These are phyloP conservation scores for Zygnema circumcarinatum DNA, from an alignment of 139 green algal species.

Conservation along the genomic window DNA sequence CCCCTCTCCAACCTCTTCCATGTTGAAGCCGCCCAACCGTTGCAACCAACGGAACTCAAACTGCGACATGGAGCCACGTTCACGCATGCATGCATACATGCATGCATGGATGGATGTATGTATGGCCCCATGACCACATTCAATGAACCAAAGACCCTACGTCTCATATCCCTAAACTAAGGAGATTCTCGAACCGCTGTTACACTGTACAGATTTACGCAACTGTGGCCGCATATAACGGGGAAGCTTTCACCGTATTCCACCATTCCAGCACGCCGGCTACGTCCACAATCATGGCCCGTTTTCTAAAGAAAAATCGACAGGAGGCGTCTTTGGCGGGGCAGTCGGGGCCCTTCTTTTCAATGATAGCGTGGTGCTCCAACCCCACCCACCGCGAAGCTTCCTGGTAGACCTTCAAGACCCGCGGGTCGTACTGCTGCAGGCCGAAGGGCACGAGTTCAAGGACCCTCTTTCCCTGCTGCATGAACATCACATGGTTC, in stretches of 20 bases:
- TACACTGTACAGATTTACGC: too few relatives aligned
- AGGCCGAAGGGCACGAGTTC: conserved; percentile 41
- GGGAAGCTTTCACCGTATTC: background rate
- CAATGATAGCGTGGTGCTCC: conserved; percentile 15
- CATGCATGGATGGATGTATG: too few relatives aligned
- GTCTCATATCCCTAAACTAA: too few relatives aligned
- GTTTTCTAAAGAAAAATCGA: conserved; percentile 29
- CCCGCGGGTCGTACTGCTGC: conserved; percentile 29
- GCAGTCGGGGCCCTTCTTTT: conserved; percentile 12
- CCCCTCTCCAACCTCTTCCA: too few relatives aligned
- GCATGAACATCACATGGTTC: conserved; percentile 49
- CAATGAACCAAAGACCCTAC: too few relatives aligned
- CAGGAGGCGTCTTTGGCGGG: conserved; percentile 23
- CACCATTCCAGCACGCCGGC: conserved; percentile 17
- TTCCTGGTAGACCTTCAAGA: conserved; percentile 33
- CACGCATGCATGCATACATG: too few relatives aligned
- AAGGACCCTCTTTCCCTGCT: conserved; percentile 1
- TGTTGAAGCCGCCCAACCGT: too few relatives aligned
- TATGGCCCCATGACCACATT: too few relatives aligned
- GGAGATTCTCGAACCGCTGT: too few relatives aligned
- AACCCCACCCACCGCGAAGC: conserved; percentile 24
- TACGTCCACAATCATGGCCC: conserved; percentile 30
- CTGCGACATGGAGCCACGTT: too few relatives aligned
- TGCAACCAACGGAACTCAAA: too few relatives aligned
- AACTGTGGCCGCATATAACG: too few relatives aligned